Evolutionary conservation across 192 early-diverging fungal genomes (phyloP).

Genomic region (Geosiphon pyriformis): DNA sequence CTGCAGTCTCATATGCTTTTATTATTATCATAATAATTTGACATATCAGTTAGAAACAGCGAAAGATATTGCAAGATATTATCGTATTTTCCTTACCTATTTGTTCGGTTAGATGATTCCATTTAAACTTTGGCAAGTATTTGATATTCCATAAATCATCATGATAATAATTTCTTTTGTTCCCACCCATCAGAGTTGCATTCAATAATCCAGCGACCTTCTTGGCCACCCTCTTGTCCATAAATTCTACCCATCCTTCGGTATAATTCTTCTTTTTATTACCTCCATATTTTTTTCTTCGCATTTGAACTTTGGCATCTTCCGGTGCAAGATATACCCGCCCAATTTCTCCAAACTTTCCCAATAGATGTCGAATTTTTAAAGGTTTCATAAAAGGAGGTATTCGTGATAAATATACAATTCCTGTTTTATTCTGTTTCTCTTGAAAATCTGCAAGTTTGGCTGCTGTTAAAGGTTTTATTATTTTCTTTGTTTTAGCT

Average conservation of each 20-base stretch:
- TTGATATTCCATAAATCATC: conserved; percentile 98
- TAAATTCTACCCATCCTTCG: conserved; percentile 98
- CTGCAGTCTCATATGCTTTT: conserved; percentile 64
- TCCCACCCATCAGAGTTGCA: conserved; percentile 59
- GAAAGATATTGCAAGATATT: neutral
- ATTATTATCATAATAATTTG: neutral
- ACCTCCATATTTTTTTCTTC: conserved; percentile 80
- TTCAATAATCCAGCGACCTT: conserved; percentile 72
- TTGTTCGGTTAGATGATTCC: conserved; percentile 91
- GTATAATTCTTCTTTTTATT: conserved; percentile 82
- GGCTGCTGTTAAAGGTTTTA: conserved; percentile 57
- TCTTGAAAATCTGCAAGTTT: conserved; percentile 59
- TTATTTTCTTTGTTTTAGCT: conserved; percentile 41
- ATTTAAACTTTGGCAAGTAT: conserved; percentile 95
- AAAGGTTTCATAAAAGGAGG: conserved; percentile 91
- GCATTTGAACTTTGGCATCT: conserved; percentile 67
- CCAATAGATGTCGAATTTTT: conserved; percentile 72
- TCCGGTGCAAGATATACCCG: conserved; percentile 85
- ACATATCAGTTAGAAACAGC: neutral
- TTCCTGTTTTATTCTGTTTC: conserved; percentile 71
- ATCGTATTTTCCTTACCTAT: conserved; percentile 55
- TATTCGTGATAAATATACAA: conserved; percentile 85
- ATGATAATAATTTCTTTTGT: conserved; percentile 79
- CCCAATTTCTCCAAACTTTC: conserved; percentile 70
- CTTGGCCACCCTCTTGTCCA: conserved; percentile 87